Evolutionary conservation across 2,329 filamentous ascomycete genomes (phyloP).

Genomic region (Aotearoamyces nothofagi): DNA sequence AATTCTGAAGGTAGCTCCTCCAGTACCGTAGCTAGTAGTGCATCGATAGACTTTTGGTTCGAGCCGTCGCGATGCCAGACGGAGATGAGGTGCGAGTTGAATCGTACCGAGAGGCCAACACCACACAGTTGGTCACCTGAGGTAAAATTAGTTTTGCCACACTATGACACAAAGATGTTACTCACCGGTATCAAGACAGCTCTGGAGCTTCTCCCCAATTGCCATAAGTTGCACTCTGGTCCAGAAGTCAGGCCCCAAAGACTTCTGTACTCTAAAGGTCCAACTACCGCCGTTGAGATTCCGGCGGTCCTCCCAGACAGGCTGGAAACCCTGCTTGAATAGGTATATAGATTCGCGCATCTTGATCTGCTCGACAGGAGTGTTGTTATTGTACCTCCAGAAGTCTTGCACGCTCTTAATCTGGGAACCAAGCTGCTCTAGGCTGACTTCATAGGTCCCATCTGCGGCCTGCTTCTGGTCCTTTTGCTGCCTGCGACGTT

Average conservation of each 20-base stretch:
- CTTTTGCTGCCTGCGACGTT: slow-evolving; percentile 15
- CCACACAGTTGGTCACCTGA: slow-evolving; percentile 78
- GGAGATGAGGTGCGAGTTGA: slow-evolving; percentile 77
- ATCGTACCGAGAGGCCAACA: slow-evolving; percentile 72
- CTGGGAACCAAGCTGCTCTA: slow-evolving; percentile 46
- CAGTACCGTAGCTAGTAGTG: slow-evolving; percentile 57
- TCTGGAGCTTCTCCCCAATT: slow-evolving; percentile 68
- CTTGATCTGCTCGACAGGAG: slow-evolving; percentile 59
- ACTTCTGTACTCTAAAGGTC: slow-evolving; percentile 83
- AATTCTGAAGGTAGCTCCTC: slow-evolving; percentile 60
- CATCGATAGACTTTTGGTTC: slow-evolving; percentile 65
- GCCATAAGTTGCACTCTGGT: slow-evolving; percentile 68
- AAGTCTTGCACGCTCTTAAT: slow-evolving; percentile 77
- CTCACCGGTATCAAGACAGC: slow-evolving; percentile 54
- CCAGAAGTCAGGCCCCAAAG: slow-evolving; percentile 59
- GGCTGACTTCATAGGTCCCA: slow-evolving; percentile 20
- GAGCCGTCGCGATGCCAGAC: slow-evolving; percentile 86
- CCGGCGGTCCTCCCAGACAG: slow-evolving; percentile 73
- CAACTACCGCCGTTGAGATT: slow-evolving; percentile 78
- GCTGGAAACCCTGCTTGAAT: slow-evolving; percentile 64
- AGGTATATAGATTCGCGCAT: slow-evolving; percentile 67
- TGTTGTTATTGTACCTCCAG: slow-evolving; percentile 72
- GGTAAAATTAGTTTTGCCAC: slow-evolving; percentile 2
- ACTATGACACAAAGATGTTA: slow-evolving; percentile 6
- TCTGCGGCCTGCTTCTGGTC: slow-evolving; percentile 21